These are phyloP conservation scores for Irpex rosettiformis DNA, from an alignment of 1,284 basidiomycete genomes.

Conservation along the genomic window DNA sequence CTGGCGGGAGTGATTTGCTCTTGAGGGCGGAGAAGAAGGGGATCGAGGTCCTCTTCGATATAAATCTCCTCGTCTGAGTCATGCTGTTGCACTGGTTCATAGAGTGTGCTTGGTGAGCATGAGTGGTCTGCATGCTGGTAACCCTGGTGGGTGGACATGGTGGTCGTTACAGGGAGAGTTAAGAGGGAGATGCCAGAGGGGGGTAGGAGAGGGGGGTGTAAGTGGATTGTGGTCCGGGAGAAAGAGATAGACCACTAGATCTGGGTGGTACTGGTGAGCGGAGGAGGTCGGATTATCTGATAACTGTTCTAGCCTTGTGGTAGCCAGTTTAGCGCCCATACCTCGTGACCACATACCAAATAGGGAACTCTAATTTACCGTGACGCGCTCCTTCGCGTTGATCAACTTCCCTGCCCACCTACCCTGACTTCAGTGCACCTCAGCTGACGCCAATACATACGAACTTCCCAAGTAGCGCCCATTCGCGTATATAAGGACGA, in stretches of 20 bases:
- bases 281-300: conserved; percentile 11
- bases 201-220: conserved; percentile 2
- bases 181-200: neutral
- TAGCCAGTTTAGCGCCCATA: no score
- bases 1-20: conserved; percentile 22
- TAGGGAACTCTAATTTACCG: no score
- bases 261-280: conserved; percentile 4
- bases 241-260: conserved; percentile 1
- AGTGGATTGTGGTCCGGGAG: conserved; percentile 3
- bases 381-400: no score
- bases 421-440: no score
- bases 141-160: conserved; percentile 7
- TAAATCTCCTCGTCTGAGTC: conserved; percentile 14
- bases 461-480: no score
- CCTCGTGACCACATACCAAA: no score
- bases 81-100: conserved; percentile 13
- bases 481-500: neutral
- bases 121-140: conserved; percentile 6
- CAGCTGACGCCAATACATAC: no score
- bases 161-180: neutral
- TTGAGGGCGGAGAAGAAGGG: conserved; percentile 17
- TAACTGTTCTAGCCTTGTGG: conserved; percentile 1
- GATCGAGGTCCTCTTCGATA: conserved; percentile 17
- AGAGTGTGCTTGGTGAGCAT: conserved; percentile 8
- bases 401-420: no score